A percentile compares a stretch with the other conserved stretches of the same genome.
Conservation (phyloP, 2,329 filamentous ascomycete genomes). For the Davidsoniella eucalypti region DNA sequence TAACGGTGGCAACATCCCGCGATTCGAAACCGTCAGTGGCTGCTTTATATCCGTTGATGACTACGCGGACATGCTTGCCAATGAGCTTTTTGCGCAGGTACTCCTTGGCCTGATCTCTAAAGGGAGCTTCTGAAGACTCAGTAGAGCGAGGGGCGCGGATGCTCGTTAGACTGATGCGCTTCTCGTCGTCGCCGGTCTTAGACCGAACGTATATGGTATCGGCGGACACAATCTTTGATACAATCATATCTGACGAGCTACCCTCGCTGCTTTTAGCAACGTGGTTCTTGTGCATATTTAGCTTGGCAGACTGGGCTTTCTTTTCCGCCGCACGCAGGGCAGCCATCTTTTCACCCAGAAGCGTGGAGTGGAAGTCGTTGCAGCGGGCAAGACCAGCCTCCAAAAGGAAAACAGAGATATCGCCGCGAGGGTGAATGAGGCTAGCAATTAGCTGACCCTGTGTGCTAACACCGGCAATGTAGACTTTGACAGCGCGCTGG, state of each 20-base stretch:
- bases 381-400: conserved; percentile 81
- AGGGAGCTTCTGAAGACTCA: conserved; percentile 75
- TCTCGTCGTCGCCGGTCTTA: conserved; percentile 66
- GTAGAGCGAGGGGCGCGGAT: conserved; percentile 81
- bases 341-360: conserved; percentile 81
- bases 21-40: conserved; percentile 84
- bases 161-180: conserved; percentile 82
- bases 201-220: conserved; percentile 64
- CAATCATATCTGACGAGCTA: conserved; percentile 57
- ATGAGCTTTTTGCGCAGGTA: conserved; percentile 87
- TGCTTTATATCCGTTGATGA: conserved; percentile 78
- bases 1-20: conserved; percentile 82
- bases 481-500: conserved; percentile 69
- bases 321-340: conserved; percentile 74
- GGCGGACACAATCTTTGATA: conserved; percentile 71
- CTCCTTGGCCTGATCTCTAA: conserved; percentile 87
- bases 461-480: conserved; percentile 71
- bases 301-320: conserved; percentile 57
- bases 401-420: conserved; percentile 81
- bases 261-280: conserved; percentile 30
- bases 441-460: conserved; percentile 84
- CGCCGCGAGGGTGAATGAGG: conserved; percentile 76
- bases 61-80: conserved; percentile 84
- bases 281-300: conserved; percentile 70
- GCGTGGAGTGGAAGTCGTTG: conserved; percentile 87